phyloP scores from a whole-genome alignment of 768 basidiomycete genomes.

The Hirschioporus abietinus region DNA sequence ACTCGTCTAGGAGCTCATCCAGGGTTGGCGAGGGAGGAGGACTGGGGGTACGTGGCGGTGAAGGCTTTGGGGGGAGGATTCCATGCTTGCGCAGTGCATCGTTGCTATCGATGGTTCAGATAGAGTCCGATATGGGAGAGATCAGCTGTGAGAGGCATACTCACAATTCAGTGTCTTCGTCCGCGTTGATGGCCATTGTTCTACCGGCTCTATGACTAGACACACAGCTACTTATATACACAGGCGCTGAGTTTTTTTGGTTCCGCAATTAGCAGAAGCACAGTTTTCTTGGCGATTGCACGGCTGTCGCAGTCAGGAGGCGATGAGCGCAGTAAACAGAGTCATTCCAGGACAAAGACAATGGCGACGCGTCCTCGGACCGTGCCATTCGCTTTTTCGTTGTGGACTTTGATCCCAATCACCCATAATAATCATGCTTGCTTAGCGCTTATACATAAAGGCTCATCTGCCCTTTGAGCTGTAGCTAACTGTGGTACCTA shows the following conservation, averaged over 20 bases:
- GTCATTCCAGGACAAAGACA: too few relatives aligned
- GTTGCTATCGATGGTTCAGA: slow-evolving; percentile 51
- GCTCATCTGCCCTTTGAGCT: neutral
- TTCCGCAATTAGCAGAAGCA: neutral
- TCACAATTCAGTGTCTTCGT: slow-evolving; percentile 97
- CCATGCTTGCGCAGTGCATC: slow-evolving; percentile 91
- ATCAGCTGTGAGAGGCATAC: slow-evolving; percentile 21
- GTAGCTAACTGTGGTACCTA: neutral
- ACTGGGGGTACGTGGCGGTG: slow-evolving; percentile 70
- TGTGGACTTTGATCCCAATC: neutral
- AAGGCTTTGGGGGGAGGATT: slow-evolving; percentile 73
- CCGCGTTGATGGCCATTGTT: slow-evolving; percentile 64
- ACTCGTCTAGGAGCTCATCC: slow-evolving; percentile 59
- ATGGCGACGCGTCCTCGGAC: neutral
- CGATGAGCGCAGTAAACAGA: neutral
- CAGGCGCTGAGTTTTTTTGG: neutral
- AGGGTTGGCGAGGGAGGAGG: slow-evolving; percentile 74
- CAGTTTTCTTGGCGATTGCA: neutral
- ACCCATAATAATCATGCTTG: neutral
- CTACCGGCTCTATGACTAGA: neutral
- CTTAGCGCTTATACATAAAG: neutral
- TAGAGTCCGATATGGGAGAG: neutral
- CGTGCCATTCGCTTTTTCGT: neutral
- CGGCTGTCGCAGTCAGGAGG: neutral
- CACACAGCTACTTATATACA: neutral